Conservation (phyloP, 2,329 filamentous ascomycete genomes). For the Diplodia scrobiculata region DNA sequence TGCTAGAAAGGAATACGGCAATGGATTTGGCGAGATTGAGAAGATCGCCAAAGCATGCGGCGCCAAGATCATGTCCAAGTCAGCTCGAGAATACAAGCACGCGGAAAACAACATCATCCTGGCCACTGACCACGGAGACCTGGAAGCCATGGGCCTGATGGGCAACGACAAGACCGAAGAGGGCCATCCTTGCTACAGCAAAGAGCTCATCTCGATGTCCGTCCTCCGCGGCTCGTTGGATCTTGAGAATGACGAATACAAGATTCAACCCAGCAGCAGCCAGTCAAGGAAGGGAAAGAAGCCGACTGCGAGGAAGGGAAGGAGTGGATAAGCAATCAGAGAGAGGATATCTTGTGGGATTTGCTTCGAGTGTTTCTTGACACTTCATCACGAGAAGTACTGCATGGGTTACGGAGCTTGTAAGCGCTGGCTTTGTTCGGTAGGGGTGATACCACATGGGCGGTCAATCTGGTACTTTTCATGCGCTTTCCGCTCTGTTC, state of each 20-base stretch:
- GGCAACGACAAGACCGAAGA: constrained; percentile 36
- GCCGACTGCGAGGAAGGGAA: neutral
- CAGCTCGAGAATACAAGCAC: constrained; percentile 33
- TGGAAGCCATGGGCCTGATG: constrained; percentile 41
- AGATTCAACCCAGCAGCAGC: constrained; percentile 30
- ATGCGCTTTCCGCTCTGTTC: neutral
- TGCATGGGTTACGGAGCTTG: neutral
- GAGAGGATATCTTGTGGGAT: neutral
- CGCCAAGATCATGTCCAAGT: constrained; percentile 39
- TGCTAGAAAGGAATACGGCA: constrained; percentile 40
- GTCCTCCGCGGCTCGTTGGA: constrained; percentile 50
- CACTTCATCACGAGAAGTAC: too few relatives aligned
- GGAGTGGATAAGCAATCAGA: neutral
- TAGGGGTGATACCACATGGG: neutral
- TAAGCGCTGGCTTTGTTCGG: neutral
- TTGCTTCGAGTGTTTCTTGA: neutral
- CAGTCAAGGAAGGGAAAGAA: constrained; percentile 7
- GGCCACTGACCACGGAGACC: constrained; percentile 43
- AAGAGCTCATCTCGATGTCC: constrained; percentile 48
- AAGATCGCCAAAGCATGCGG: constrained; percentile 46
- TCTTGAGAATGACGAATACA: constrained; percentile 46
- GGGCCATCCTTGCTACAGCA: constrained; percentile 42
- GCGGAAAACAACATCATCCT: constrained; percentile 42
- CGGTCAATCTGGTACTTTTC: neutral
- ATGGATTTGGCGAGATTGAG: constrained; percentile 45